Evolutionary conservation across 2,329 filamentous ascomycete species (phyloP).

Genomic region (Stagonosporopsis rhizophila): DNA sequence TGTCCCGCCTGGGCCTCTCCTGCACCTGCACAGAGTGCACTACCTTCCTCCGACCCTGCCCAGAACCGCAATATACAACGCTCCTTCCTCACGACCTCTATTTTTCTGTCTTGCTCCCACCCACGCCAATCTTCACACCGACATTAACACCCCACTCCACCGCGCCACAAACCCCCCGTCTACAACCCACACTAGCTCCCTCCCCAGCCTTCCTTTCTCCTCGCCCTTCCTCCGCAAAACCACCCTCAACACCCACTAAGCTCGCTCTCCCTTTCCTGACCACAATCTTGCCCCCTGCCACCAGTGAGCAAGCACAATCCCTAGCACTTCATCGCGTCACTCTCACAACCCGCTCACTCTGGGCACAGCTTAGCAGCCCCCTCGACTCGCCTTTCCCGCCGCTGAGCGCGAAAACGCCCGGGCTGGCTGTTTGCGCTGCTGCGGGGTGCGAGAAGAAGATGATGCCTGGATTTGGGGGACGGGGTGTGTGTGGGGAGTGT

Average conservation of each 20-base stretch:
- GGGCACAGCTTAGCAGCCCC: not conserved
- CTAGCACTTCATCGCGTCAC: not conserved
- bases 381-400: not conserved
- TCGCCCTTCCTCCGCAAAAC: not conserved
- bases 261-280: not conserved
- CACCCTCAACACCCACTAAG: not conserved
- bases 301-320: not conserved
- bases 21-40: slow-evolving; percentile 25
- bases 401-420: slow-evolving; percentile 7
- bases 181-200: not conserved
- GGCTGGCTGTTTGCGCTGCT: not conserved
- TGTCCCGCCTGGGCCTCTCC: slow-evolving; percentile 20
- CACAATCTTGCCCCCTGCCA: no score
- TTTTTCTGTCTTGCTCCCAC: not conserved
- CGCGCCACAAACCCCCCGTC: not conserved
- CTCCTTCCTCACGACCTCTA: not conserved
- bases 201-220: not conserved
- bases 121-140: not conserved
- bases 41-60: slow-evolving; percentile 20
- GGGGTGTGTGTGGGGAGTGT: not conserved
- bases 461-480: slow-evolving; percentile 1
- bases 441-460: not conserved
- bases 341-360: not conserved
- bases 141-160: not conserved
- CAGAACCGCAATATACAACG: not conserved